Base-by-base conservation (phyloP, 2,329 filamentous ascomycete genomes). In the Paramyrothecium sp. region DNA sequence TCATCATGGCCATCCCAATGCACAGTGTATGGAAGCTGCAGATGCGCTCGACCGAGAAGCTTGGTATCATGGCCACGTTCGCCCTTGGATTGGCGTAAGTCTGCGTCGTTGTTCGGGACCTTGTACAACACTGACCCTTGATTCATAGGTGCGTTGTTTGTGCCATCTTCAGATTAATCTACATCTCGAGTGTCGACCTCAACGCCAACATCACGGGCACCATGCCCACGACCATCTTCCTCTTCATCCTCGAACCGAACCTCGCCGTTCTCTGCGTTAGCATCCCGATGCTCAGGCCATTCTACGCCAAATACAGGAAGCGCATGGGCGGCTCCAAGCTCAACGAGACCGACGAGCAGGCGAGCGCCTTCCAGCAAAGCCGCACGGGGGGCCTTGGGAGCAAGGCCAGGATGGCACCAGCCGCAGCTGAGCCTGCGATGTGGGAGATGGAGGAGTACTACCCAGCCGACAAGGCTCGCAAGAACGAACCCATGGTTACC, bases 261-360 rank as follows among this genome's bases (percentile, higher is more conserved):
- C 67, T 77, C 4, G 74, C 71, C 41, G 74, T 77, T 56, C 62
- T 77, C 10, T 77, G 74, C 58, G 71, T 76, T 54, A 75, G 73
- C 58, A 68, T 77, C 51, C 75, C 75, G 2, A 77, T 77, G 74
- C 65, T 77, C 5, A 67, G 73, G 41, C 68, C 74, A 2, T 69
- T 75, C 54, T 74, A 69, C 56, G 60, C 62, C 13, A 65, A 66
- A 53, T 73, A 70, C 57, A 69, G 64, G 58, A 66, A 71, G 55
- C 61, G 68, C 47, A 67, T 70, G 56, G 70, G 70, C 3, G 67
- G 67, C 0, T 72, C 70, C 7, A 63, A 65, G 38, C 54, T 70
- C 3, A 55, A 63, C 10, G 68, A 73, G 17, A 65, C 65, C 7
- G 61, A 60, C 38, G 63, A 66, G 22, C 52, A 63, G 13, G 59